Evolutionary conservation across 441 rosid species (phyloP).

Genomic region (Hypseocharis bilobata): DNA sequence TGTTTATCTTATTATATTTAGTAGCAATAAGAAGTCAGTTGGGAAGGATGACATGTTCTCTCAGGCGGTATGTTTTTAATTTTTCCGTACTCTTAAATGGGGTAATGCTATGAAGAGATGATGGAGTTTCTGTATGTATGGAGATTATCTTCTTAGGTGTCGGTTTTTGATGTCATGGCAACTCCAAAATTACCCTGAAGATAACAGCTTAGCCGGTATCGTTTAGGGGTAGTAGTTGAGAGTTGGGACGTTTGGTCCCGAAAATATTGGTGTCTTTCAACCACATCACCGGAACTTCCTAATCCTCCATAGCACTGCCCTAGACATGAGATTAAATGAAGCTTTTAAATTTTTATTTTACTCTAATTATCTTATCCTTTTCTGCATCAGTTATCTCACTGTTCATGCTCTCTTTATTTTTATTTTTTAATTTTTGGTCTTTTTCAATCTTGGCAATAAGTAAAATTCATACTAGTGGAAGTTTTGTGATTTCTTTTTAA

Average conservation of each 20-base stretch:
- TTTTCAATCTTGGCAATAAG: too few species aligned
- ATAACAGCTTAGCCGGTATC: too few species aligned
- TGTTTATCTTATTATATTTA: constrained; percentile 58
- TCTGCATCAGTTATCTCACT: too few species aligned
- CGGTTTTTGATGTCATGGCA: neutral
- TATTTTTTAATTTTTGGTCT: too few species aligned
- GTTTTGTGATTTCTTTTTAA: neutral
- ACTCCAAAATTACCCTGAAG: neutral
- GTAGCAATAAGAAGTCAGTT: constrained; percentile 34
- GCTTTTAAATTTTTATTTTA: neutral
- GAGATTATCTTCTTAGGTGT: constrained; percentile 2
- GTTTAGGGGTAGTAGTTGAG: too few species aligned
- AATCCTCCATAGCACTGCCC: neutral
- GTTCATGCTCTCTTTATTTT: too few species aligned
- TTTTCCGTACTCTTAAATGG: constrained; percentile 8
- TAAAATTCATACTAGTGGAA: neutral
- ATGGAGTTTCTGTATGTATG: constrained; percentile 19
- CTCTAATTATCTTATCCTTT: too few species aligned
- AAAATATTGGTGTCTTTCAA: too few species aligned
- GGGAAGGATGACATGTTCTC: constrained; percentile 62
- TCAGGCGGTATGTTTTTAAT: constrained; percentile 54
- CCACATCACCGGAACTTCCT: too few species aligned
- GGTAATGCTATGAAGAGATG: constrained; percentile 11
- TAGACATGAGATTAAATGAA: neutral
- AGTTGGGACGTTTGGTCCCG: too few species aligned